Evolutionary conservation across 495 filamentous ascomycete genomes (phyloP), one percentile per base, ranked within the genome.

Genomic region (Xylaria palmicola): DNA sequence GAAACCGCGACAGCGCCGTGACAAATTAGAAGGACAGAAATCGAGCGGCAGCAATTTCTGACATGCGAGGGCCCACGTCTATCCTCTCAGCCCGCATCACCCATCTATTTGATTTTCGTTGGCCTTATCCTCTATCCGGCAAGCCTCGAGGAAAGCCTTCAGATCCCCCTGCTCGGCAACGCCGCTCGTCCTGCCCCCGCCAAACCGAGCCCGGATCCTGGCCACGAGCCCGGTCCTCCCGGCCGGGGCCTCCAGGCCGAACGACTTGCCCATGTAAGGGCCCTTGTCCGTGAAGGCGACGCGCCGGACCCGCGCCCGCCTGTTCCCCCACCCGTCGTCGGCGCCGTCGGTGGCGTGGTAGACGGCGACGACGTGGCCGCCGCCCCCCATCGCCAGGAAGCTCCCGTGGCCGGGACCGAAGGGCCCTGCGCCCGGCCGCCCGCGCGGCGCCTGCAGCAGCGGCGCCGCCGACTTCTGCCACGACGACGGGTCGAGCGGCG

Each of bases 351-450:
- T 72, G 6, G 70, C 70, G 24, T 72, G 70, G 36, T 72, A 72
- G 3, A 72, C 56, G 13, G 68, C 64, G 1, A 72, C 60, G n/a
- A 70, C 60, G 30, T 72, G 32, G 1, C 55, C 59, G 1, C 55
- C 59, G 10, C 32, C 65, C 3, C 48, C 59, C 1, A 72, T 4
- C 4, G 52, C 48, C 2, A 72, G 19, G 12, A 72, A 72, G 0
- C 62, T 71, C 1, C 70, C 70, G 24, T 72, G 70, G 0, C 70
- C 70, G 0, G 70, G 70, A 0, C 70, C 70, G 29, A 68, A 72
- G 10, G 65, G 68, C 2, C 49, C 49, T 0, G 54, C n/a, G 20
- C 47, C 47, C 20, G 44, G 32, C 26, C 27, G 37, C 49, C 30
- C 49, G 27, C 20, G 47, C 52, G 63, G 47, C 52, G 63, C 63